Evolutionary conservation across 805 yeast genomes (phyloP).

Genomic region (Saccharomycopsis fibuligera): DNA sequence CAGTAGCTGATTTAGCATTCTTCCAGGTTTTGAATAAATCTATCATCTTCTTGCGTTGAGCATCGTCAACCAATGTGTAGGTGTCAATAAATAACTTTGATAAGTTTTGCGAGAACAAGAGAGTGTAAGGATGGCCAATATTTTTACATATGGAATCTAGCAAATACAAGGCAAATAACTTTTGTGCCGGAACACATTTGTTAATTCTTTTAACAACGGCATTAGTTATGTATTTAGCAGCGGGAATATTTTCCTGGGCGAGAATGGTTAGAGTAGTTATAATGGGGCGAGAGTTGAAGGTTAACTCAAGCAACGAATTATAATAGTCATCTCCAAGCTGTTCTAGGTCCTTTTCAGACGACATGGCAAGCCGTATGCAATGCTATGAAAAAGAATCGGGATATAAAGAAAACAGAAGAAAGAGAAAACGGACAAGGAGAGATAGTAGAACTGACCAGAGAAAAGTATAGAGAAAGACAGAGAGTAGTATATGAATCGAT

Average conservation of each 20-base stretch:
- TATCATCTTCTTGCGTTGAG: slow-evolving; percentile 64
- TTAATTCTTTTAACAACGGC: slow-evolving; percentile 71
- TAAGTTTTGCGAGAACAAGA: slow-evolving; percentile 62
- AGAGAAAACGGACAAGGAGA: too few relatives aligned
- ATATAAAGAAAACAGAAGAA: too few relatives aligned
- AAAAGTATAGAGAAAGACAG: too few relatives aligned
- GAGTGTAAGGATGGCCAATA: slow-evolving; percentile 86
- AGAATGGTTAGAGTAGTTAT: slow-evolving; percentile 77
- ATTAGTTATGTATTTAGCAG: slow-evolving; percentile 70
- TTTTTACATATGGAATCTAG: slow-evolving; percentile 89
- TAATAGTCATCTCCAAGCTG: slow-evolving; percentile 52
- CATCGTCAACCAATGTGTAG: slow-evolving; percentile 72
- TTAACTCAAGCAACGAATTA: slow-evolving; percentile 64
- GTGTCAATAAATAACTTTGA: slow-evolving; percentile 67
- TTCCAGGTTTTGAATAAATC: slow-evolving; percentile 88
- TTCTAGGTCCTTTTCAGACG: slow-evolving; percentile 23
- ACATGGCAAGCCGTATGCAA: slow-evolving; percentile 11
- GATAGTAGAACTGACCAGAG: neutral
- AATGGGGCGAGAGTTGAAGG: slow-evolving; percentile 85
- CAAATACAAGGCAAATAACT: slow-evolving; percentile 76
- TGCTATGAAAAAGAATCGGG: too few relatives aligned
- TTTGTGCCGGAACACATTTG: slow-evolving; percentile 75
- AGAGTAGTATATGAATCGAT: too few relatives aligned
- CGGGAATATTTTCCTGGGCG: slow-evolving; percentile 77
- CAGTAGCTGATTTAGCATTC: slow-evolving; percentile 52